Percentiles rank a stretch among this genome's conserved stretches.
Evolutionary conservation across 306 rosid species (phyloP).

Genomic region (Hylodesmum podocarpum): DNA sequence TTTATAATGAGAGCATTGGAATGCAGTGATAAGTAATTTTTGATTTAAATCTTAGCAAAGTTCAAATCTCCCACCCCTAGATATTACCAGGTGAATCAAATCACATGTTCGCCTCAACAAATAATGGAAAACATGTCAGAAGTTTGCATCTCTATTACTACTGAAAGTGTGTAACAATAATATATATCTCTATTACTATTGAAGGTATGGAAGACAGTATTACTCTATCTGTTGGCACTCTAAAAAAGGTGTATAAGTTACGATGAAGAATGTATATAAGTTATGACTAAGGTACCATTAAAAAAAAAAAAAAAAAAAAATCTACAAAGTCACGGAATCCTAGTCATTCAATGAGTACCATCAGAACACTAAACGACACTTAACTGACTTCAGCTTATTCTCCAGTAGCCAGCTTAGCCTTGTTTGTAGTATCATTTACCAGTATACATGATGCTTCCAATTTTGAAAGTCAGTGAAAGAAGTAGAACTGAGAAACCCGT

Average conservation of each 20-base stretch:
- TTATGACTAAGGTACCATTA: slow-evolving; percentile 34
- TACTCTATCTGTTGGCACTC: not conserved
- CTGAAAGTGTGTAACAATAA: not conserved
- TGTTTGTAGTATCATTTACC: slow-evolving; percentile 34
- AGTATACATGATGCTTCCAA: slow-evolving; percentile 59
- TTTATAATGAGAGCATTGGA: too few relatives aligned
- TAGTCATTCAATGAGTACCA: slow-evolving; percentile 31
- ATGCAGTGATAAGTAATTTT: too few relatives aligned
- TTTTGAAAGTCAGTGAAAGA: slow-evolving; percentile 66
- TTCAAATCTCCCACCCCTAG: too few relatives aligned
- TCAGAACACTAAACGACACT: not conserved
- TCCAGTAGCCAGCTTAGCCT: slow-evolving; percentile 9
- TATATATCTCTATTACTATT: not conserved
- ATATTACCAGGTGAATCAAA: not conserved
- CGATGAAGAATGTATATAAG: slow-evolving; percentile 31
- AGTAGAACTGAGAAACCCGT: slow-evolving; percentile 65
- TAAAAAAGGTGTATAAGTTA: slow-evolving; percentile 21
- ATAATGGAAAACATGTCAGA: slow-evolving; percentile 12
- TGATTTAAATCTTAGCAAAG: too few relatives aligned
- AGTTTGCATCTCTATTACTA: not conserved
- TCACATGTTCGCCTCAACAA: not conserved
- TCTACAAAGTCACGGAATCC: slow-evolving; percentile 28
- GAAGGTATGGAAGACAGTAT: slow-evolving; percentile 1
- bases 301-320: slow-evolving; percentile 19
- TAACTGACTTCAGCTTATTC: slow-evolving; percentile 4